Base-by-base conservation (phyloP, 148 eudicot genomes). In the Vaccinium darrowii region DNA sequence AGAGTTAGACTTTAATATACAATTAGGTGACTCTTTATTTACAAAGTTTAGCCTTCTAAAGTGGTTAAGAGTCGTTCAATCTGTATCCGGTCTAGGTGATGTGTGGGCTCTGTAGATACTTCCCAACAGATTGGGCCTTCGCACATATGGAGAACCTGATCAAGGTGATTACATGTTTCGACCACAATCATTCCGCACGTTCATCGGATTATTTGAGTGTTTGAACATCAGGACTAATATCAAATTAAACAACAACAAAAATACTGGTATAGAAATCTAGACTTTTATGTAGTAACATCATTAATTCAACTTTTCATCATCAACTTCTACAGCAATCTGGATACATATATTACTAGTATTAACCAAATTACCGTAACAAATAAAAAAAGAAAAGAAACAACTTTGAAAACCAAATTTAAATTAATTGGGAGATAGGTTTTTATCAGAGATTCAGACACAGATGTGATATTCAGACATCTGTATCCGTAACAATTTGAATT, bases 301-400 rank as follows among this genome's bases (percentile, higher is more conserved):
- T 52, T 43, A 43, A 43, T 43, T 78, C 39, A 15, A 15, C 39
- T 21, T 39, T 84, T 84, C 56, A 21, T 30, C 76, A 77, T 60
- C 81, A 84, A 25, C 73, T 47, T 84, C 47, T 58, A 49, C 13
- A 49, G 43, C 81, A 84, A 76, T 57, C 85, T 57, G 50, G 52
- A 23, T 27, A 43, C 36, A 78, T 39, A 15, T n/a, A 19, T 30
- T 54, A 43, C 47, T 43, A 21, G 63, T 19, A 2, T 15, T 23
- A 57, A 79, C 67, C 72, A 60, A 23, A 80, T 21, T 43, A 25
- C 16, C 8, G 1, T 10, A 19, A 0, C 1, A n/a, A 8, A 30
- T 54, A 83, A 56, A n/a, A 74, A 13, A 36, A 21, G 1, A 3
- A 7, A 79, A 57, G 43, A 43, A 16, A 47, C 50, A 57, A 14